Conservation (phyloP, 768 basidiomycete species). For the Amylocystis lapponica region DNA sequence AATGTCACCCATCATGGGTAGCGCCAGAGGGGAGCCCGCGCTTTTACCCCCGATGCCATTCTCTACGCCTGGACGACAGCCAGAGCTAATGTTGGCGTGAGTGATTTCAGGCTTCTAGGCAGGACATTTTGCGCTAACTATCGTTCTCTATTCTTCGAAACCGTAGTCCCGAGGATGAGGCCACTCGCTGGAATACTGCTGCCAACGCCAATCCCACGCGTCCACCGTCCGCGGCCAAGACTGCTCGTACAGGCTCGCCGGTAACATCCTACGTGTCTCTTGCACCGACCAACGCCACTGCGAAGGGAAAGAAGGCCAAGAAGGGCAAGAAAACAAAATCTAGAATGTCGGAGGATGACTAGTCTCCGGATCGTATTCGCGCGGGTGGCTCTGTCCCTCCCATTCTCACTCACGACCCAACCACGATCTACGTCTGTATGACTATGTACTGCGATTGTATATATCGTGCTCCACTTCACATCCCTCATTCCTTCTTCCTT, state of each 20-base stretch:
- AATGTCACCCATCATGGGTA: slow-evolving; percentile 13
- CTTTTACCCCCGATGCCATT: slow-evolving; percentile 3
- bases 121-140: background rate
- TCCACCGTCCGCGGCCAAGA: slow-evolving; percentile 4
- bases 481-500: too few relatives aligned
- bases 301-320: slow-evolving; percentile 9
- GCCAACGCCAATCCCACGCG: slow-evolving; percentile 9
- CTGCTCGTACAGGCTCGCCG: slow-evolving; percentile 2
- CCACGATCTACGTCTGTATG: too few relatives aligned
- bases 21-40: background rate
- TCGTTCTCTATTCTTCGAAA: background rate
- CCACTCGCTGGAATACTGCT: slow-evolving; percentile 7
- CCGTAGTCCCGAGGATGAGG: background rate
- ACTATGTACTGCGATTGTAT: too few relatives aligned
- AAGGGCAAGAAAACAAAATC: slow-evolving; percentile 11
- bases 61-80: too few relatives aligned
- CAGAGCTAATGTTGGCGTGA: too few relatives aligned
- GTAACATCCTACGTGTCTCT: slow-evolving; percentile 9
- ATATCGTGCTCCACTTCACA: too few relatives aligned
- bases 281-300: slow-evolving; percentile 1
- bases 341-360: too few relatives aligned
- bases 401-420: too few relatives aligned
- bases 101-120: too few relatives aligned
- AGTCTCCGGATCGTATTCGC: too few relatives aligned
- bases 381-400: too few relatives aligned